Evolutionary conservation across 768 basidiomycete genomes (phyloP).

Genomic region (Plicaturopsis crispa): DNA sequence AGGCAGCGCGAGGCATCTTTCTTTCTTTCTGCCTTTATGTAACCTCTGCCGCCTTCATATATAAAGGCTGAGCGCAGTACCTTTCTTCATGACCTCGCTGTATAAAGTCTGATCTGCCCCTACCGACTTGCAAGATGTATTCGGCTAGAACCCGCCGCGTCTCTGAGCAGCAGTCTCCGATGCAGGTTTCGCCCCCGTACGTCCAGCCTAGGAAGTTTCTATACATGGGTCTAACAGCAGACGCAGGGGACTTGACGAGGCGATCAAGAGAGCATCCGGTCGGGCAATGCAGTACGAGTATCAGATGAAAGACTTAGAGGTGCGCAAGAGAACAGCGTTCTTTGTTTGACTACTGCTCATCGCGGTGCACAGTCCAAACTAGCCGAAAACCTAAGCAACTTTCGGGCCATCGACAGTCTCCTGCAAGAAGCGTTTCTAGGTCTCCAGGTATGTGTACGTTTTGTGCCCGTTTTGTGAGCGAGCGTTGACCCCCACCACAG

Average conservation of each 20-base stretch:
- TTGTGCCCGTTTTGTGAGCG: background rate
- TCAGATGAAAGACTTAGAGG: conserved; percentile 59
- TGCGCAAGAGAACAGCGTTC: too few species aligned
- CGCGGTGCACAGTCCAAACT: conserved; percentile 61
- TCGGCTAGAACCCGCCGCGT: too few species aligned
- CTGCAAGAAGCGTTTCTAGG: conserved; percentile 57
- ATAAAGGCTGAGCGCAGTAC: too few species aligned
- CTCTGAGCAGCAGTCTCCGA: conserved; percentile 1
- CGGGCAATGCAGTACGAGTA: conserved; percentile 43
- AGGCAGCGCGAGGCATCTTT: too few species aligned
- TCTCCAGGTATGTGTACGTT: conserved; percentile 43
- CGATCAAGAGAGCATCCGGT: conserved; percentile 37
- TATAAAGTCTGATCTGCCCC: too few species aligned
- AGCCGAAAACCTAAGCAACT: conserved; percentile 66
- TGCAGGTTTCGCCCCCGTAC: background rate
- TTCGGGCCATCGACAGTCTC: conserved; percentile 62
- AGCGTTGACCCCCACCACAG: conserved; percentile 23
- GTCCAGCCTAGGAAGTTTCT: too few species aligned
- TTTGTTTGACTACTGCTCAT: too few species aligned
- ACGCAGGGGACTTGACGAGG: conserved; percentile 39
- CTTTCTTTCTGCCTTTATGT: too few species aligned
- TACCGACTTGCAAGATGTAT: too few species aligned
- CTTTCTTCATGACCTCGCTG: too few species aligned
- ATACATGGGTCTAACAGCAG: background rate
- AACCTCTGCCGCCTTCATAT: too few species aligned